Percentiles rank a stretch among this genome's conserved stretches.
These are phyloP conservation scores for Thelephora ganbajun DNA, from an alignment of 768 basidiomycete genomes.

Conservation along the genomic window DNA sequence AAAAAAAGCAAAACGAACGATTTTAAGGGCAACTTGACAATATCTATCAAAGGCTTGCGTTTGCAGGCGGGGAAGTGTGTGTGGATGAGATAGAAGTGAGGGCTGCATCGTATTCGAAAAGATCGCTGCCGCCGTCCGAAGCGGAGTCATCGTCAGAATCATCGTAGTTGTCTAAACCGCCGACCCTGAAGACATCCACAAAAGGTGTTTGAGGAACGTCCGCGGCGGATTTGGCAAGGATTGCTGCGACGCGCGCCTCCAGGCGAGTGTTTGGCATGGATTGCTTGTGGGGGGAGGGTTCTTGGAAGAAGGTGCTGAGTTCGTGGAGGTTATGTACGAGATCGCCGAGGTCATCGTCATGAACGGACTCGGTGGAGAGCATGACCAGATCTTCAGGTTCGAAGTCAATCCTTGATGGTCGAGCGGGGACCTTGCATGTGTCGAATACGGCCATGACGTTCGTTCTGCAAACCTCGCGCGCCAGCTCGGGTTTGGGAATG, in stretches of 20 bases:
- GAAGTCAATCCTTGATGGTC: constrained; percentile 62
- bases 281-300: constrained; percentile 17
- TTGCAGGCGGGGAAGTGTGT: too few species aligned
- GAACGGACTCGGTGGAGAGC: constrained; percentile 8
- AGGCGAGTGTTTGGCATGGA: constrained; percentile 42
- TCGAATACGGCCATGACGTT: constrained; percentile 82
- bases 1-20: too few species aligned
- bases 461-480: constrained; percentile 48
- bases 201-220: constrained; percentile 72
- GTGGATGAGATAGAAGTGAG: neutral
- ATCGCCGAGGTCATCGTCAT: constrained; percentile 59
- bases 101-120: constrained; percentile 22
- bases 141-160: constrained; percentile 17
- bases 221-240: constrained; percentile 58
- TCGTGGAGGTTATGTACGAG: constrained; percentile 69
- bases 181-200: constrained; percentile 59
- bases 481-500: constrained; percentile 50
- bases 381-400: constrained; percentile 43
- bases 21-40: too few species aligned
- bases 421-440: constrained; percentile 56
- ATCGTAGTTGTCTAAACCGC: constrained; percentile 16
- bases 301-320: constrained; percentile 61
- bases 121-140: constrained; percentile 18
- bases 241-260: constrained; percentile 70
- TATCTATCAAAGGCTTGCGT: too few species aligned